Evolutionary conservation across 2,329 filamentous ascomycete species (phyloP), one percentile per base, ranked within the genome.

Genomic region (Bipolaris sorokiniana): DNA sequence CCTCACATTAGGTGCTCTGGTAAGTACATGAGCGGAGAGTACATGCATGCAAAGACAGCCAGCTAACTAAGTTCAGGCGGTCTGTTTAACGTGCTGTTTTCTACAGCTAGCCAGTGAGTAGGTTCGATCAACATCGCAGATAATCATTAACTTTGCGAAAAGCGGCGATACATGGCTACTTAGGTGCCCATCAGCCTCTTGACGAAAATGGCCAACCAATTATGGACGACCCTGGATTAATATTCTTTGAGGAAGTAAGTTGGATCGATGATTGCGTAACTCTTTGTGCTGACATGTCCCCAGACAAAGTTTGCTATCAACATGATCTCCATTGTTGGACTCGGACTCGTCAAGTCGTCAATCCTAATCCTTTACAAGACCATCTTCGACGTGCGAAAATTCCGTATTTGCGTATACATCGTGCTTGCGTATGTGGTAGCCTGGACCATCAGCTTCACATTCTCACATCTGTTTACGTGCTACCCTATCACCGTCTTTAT

Each of bases 361-460:
- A 70, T 74, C 36, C 57, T 74, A 10, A 50, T 73, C 22, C 62
- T 71, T 33, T 72, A 72, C 57, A 69, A 66, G 40, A 67, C 67
- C 40, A 70, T 74, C 26, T 70, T 74, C 50, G 54, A 61, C 7
- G 58, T 65, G 7, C 62, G 42, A 36, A 67, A 61, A 20, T 67
- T 66, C 42, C 61, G 61, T 11, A 58, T 69, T 7, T 53, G 54
- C 6, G 63, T 74, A 20, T 65, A 64, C 34, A n/a, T 53, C 16
- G 61, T 65, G 22, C 62, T 69, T 28, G 64, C 40, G 3, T 56
- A 66, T 15, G 64, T 71, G 7, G 50, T 68, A 20, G 48, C 50
- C 38, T 72, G 69, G 69, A 67, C 66, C 5, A 33, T 71, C 37
- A 58, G 62, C 52, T 70, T 71, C 49, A 56, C 63, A 7, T 59